Percentiles rank a stretch among this genome's conserved stretches.
phyloP scores from a whole-genome alignment of 1,284 basidiomycete genomes.

The Trichosporon sp. region DNA sequence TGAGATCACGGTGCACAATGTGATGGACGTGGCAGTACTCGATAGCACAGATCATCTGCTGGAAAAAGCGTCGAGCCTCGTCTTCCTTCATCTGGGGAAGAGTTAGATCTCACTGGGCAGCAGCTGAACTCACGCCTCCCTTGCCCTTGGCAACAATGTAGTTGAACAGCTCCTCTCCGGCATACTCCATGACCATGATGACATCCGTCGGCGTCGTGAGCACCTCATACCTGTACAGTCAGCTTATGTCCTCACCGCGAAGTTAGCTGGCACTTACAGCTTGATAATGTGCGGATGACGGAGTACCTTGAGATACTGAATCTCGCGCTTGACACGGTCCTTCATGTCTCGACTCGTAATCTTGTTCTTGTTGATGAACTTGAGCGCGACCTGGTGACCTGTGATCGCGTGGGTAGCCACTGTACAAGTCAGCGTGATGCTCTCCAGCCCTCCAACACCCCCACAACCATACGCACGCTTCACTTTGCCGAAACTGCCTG shows the following conservation, averaged over 20 bases:
- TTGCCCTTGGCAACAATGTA: constrained; percentile 82
- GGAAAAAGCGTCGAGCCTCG: constrained; percentile 84
- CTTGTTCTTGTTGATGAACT: constrained; percentile 91
- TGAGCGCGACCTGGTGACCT: constrained; percentile 94
- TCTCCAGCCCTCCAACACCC: not conserved
- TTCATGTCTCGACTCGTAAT: constrained; percentile 88
- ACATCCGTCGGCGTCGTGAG: constrained; percentile 89
- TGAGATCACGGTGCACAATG: constrained; percentile 92
- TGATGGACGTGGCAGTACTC: constrained; percentile 91
- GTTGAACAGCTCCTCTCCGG: constrained; percentile 89
- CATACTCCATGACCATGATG: constrained; percentile 92
- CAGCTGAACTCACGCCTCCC: constrained; percentile 35
- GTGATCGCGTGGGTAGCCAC: constrained; percentile 92
- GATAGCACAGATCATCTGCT: constrained; percentile 91
- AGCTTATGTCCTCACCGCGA: not conserved
- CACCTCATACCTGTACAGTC: constrained; percentile 76
- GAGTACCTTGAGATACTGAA: constrained; percentile 87
- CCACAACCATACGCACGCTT: constrained; percentile 76
- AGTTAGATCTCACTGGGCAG: not conserved
- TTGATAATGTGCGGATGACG: constrained; percentile 94
- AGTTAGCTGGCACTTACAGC: constrained; percentile 68
- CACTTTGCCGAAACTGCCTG: constrained; percentile 94
- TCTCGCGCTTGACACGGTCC: constrained; percentile 86
- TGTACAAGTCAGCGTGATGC: constrained; percentile 42
- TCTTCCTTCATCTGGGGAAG: constrained; percentile 67